These are phyloP conservation scores for Lunularia cruciata DNA, from an alignment of 225 moss, liverwort and hornwort species.

Conservation along the genomic window DNA sequence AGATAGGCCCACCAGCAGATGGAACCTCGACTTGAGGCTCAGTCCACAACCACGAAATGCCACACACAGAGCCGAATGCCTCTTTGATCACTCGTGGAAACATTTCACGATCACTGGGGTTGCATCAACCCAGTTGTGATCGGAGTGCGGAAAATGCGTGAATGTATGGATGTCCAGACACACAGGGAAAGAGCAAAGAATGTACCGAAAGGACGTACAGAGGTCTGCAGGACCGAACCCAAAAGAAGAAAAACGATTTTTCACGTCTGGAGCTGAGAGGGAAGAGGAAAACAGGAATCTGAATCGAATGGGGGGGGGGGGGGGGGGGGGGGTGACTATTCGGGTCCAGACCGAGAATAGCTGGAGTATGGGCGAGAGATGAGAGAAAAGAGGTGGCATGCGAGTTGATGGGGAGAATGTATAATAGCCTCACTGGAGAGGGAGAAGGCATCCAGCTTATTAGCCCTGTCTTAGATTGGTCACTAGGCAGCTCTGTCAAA, in stretches of 20 bases:
- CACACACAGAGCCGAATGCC: slow-evolving; percentile 6
- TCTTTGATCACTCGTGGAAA: not conserved
- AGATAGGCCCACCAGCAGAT: slow-evolving; percentile 1
- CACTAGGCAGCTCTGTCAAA: slow-evolving; percentile 16
- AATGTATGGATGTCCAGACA: slow-evolving; percentile 9
- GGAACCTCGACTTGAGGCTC: slow-evolving; percentile 1
- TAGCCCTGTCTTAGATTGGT: slow-evolving; percentile 21
- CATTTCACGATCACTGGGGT: not conserved
- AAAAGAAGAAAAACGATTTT: slow-evolving; percentile 5
- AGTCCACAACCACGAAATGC: not conserved
- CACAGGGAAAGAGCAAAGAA: slow-evolving; percentile 17
- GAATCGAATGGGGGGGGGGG: not conserved
- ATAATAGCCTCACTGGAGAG: not conserved
- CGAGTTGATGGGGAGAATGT: not conserved
- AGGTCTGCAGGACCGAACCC: not conserved
- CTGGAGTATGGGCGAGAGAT: too few species aligned
- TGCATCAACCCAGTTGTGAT: not conserved
- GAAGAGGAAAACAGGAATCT: not conserved
- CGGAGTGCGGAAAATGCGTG: slow-evolving; percentile 6
- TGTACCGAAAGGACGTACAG: slow-evolving; percentile 14
- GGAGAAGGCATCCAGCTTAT: slow-evolving; percentile 7
- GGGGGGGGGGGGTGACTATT: not conserved
- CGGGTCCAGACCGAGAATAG: not conserved
- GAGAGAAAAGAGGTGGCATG: not conserved
- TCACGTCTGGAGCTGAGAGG: slow-evolving; percentile 8